Evolutionary conservation across 1,139 yeast species (phyloP), one percentile per base, ranked within the genome.

Genomic region (Entelexis sorbosivorans): DNA sequence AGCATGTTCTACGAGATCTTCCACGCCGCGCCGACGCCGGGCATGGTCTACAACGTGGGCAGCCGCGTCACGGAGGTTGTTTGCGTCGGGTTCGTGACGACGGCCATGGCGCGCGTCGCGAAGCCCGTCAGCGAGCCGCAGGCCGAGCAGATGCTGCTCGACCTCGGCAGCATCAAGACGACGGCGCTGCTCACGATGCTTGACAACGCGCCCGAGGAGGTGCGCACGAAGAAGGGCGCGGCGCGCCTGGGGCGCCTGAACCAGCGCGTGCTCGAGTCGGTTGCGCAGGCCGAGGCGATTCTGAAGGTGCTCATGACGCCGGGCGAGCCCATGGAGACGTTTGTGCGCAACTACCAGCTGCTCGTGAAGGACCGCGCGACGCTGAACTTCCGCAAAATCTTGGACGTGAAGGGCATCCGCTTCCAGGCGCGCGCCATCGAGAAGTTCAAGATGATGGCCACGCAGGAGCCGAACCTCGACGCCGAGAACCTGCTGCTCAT

Each of bases 141-240:
- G 58, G 82, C 93, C 6, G 96, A 89, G 63, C 96, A 89, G 64
- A 73, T 91, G 62, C 69, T 82, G 36, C 69, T 82, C 34, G 98
- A 91, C 66, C 63, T 84, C 5, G 78, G 80, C 40, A 73, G 76
- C 10, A 66, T 91, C 59, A 82, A 82, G 61, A 33, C 52, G 16
- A 71, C 72, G 32, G 69, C 76, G 31, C 73, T 87, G 47, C 59
- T 75, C 22, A 67, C 66, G 22, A 69, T 85, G 48, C 40, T 52
- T 11, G 49, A 49, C 13, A 38, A 43, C 4, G 53, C 53, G 7
- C 57, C 58, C 11, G 38, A 38, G 20, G 57, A 52, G 26, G 46
- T 47, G 29, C 87, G 87, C 1, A 53, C 52, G 14, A 51, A 48
- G 26, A 56, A 55, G 13, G 59, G 57, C 19, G 56, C 56, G 2